phyloP scores from a whole-genome alignment of 495 filamentous ascomycete species.

The Aspergillus haitiensis region DNA sequence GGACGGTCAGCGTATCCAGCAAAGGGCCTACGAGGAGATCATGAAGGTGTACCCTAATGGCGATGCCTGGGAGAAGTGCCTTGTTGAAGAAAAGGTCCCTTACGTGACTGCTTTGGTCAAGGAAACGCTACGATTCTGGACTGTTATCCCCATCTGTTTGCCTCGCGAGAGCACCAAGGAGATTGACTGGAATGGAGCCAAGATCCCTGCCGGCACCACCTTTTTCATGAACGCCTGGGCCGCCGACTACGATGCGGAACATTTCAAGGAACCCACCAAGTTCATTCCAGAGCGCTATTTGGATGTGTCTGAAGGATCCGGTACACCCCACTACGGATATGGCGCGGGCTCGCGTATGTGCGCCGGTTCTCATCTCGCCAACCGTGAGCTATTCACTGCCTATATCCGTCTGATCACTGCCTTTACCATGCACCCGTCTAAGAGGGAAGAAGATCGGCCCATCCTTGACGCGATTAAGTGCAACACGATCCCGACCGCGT shows the following conservation, averaged over 20 bases:
- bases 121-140: conserved; percentile 70
- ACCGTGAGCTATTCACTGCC: conserved; percentile 66
- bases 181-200: conserved; percentile 58
- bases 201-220: conserved; percentile 62
- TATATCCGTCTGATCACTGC: conserved; percentile 68
- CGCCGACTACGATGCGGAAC: conserved; percentile 64
- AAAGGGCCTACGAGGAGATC: conserved; percentile 63
- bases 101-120: conserved; percentile 71
- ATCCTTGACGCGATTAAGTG: conserved; percentile 62
- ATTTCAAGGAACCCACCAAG: conserved; percentile 59
- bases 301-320: conserved; percentile 52
- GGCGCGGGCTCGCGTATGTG: conserved; percentile 73
- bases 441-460: conserved; percentile 46
- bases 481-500: conserved; percentile 61
- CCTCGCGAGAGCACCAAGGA: conserved; percentile 65
- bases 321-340: conserved; percentile 70
- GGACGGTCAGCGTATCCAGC: conserved; percentile 63
- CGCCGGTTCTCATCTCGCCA: conserved; percentile 67
- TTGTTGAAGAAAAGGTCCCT: conserved; percentile 67
- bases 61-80: conserved; percentile 64
- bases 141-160: conserved; percentile 71
- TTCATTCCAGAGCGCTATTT: conserved; percentile 69
- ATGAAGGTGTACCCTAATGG: conserved; percentile 62
- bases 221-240: conserved; percentile 75
- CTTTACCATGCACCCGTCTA: conserved; percentile 54